Base-by-base conservation (phyloP, 2,329 filamentous ascomycete species). In the Fusarium nelsonii region DNA sequence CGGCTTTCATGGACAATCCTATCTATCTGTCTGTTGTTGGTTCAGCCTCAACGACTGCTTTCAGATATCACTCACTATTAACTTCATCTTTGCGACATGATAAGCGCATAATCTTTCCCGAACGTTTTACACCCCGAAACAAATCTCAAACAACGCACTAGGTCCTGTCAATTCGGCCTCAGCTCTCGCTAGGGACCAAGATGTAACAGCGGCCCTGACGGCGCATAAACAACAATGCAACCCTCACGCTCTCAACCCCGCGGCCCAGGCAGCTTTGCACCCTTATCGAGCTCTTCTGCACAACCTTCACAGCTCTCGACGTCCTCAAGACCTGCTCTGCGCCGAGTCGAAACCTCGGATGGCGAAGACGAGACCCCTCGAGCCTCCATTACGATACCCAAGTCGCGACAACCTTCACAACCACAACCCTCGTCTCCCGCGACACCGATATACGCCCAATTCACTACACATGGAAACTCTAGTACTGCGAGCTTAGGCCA, bases 241-340 rank as follows among this genome's bases (percentile, higher is more conserved):
- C 81, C 81, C 70, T 77, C 79, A 72, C 80, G 82, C 72, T 81
- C 82, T 61, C 78, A 78, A 52, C 79, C 81, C 45, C 81, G 84
- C 66, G 83, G 82, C 63, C 84, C 85, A 30, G 85, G 86, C 66
- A 86, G 84, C 81, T 88, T 88, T 80, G 84, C 85, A 63, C 84
- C 86, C 63, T 77, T 87, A 66, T 80, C 84, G 43, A 74, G 72
- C 50, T 71, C 75, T 45, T 72, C 75, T 46, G 75, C 71, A 12
- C 73, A 77, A 33, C 68, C 73, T 4, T 69, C 77, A 60, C 70
- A 76, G 49, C 60, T 78, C 41, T 68, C 70, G 36, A 70, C 68
- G 7, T 72, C 76, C 6, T 58, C 69, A 20, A 75, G 77, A 34
- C 78, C 78, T 18, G 81, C 78, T 64, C 80, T 77, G 51, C 75